Base-by-base conservation (phyloP, 495 filamentous ascomycete genomes). In the Neurospora sp. region DNA sequence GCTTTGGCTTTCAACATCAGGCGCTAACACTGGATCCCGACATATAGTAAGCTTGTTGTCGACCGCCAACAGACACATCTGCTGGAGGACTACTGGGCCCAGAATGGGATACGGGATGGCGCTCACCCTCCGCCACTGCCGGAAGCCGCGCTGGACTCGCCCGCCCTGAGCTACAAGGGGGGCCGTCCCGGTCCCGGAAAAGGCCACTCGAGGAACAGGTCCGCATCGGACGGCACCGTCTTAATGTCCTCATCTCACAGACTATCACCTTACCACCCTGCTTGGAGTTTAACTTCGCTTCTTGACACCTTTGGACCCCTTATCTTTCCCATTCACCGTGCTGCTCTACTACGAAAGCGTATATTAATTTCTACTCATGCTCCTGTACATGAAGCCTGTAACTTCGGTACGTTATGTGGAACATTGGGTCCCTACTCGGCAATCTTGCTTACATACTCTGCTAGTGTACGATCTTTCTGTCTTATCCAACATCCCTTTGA, bases 401-500 rank as follows among this genome's bases (percentile, higher is more conserved):
- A 97, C 79, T 97, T 92, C 83, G 93, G 94, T 97, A 85, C 45
- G 85, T 73, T 40, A 11, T 36, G 69, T 36, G 19, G 59, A 13
- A 36, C 24, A 8, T 19, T 71, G 54, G 38, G 24, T 38, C 37
- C 9, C 8, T 62, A 17, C 17, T 6, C 8, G 39, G 17, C 2
- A n/a, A 19, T 40, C 13, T 24, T 19, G n/a, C 75, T 77, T n/a
- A 75, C 75, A 62, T 11, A 34, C 10, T 34, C 62, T 43, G 70
- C 2, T 28, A 97, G 96, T 97, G 72, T 98, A 98, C 80, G 89
- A 96, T 83, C 89, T 98, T 38, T 97, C 95, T n/a, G 85, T 98
- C 69, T 83, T 99, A 69, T 93, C 95, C 43, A 91, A 90, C 74
- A 88, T 98, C 73, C 87, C 90, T 77, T 76, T 90, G 76, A 82